Conservation (phyloP, 108 stramenopile species). For the Cyclotella choctawhatcheeana region DNA sequence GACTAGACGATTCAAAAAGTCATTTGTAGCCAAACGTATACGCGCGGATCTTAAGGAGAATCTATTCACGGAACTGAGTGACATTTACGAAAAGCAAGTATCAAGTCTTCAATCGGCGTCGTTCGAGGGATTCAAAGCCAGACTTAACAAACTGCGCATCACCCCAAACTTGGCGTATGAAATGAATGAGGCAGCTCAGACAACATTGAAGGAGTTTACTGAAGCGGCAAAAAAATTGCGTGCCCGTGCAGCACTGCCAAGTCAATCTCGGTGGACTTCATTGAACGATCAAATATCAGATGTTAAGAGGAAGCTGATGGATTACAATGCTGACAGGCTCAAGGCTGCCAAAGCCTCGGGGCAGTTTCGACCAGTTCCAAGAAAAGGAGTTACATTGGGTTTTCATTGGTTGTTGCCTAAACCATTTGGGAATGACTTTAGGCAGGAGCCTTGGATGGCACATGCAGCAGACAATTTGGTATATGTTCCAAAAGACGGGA, state of each 20-base stretch:
- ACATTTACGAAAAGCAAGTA: slow-evolving; percentile 68
- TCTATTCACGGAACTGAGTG: slow-evolving; percentile 60
- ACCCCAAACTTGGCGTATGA: slow-evolving; percentile 70
- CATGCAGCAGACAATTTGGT: slow-evolving; percentile 81
- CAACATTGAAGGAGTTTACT: slow-evolving; percentile 61
- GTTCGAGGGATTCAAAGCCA: slow-evolving; percentile 70
- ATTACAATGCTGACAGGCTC: slow-evolving; percentile 72
- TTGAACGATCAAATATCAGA: slow-evolving; percentile 51
- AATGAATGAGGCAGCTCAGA: slow-evolving; percentile 66
- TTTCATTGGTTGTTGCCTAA: slow-evolving; percentile 94
- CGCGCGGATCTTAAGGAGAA: slow-evolving; percentile 60
- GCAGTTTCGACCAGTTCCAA: slow-evolving; percentile 77
- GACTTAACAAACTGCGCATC: slow-evolving; percentile 73
- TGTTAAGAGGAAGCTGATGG: slow-evolving; percentile 50
- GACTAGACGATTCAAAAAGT: slow-evolving; percentile 39
- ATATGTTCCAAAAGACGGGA: slow-evolving; percentile 73
- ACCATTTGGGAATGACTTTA: slow-evolving; percentile 89
- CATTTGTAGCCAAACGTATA: slow-evolving; percentile 64
- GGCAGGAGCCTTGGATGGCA: slow-evolving; percentile 82
- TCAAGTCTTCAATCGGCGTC: slow-evolving; percentile 55
- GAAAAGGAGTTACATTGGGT: slow-evolving; percentile 89
- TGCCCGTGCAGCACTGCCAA: slow-evolving; percentile 18
- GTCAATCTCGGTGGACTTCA: slow-evolving; percentile 38
- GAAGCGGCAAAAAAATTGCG: slow-evolving; percentile 57
- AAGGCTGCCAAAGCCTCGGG: slow-evolving; percentile 78